Percentiles rank a stretch among this genome's conserved stretches.
These are phyloP conservation scores for Trichoderma erinaceum DNA, from an alignment of 495 filamentous ascomycete genomes.

Conservation along the genomic window DNA sequence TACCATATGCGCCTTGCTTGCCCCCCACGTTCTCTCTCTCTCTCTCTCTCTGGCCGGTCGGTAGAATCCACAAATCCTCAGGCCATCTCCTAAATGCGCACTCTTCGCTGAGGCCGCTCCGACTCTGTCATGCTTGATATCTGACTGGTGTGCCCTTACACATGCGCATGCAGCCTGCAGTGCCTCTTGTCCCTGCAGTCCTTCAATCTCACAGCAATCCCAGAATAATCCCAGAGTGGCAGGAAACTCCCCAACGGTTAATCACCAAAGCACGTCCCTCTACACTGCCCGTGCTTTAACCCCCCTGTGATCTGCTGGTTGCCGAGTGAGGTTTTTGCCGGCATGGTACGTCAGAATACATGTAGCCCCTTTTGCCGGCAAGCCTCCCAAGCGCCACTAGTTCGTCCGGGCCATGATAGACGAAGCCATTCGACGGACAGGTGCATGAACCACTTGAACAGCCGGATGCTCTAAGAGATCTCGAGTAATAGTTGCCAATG, in stretches of 20 bases:
- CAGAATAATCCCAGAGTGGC: not conserved
- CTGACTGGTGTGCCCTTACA: not conserved
- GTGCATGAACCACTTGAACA: no score
- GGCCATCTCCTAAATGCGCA: not conserved
- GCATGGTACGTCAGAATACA: not conserved
- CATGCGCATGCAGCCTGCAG: not conserved
- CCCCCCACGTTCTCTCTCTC: not conserved
- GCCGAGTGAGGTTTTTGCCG: conserved; percentile 10
- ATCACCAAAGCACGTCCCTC: conserved; percentile 8
- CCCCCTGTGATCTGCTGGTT: conserved; percentile 12
- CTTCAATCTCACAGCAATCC: conserved; percentile 1
- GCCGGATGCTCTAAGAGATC: no score
- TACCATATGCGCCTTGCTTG: not conserved
- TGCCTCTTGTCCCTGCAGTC: conserved; percentile 1
- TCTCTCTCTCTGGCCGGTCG: not conserved
- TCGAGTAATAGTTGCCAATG: no score
- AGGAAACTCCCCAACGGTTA: not conserved
- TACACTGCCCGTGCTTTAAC: not conserved
- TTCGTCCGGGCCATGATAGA: not conserved
- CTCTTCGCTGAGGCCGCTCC: not conserved
- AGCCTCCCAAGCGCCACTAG: not conserved
- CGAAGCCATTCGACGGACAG: no score
- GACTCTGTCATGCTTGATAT: not conserved
- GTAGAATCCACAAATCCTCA: not conserved
- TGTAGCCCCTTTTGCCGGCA: not conserved